Evolutionary conservation across 352 stramenopile genomes (phyloP).

Genomic region (Globisporangium spinosum): DNA sequence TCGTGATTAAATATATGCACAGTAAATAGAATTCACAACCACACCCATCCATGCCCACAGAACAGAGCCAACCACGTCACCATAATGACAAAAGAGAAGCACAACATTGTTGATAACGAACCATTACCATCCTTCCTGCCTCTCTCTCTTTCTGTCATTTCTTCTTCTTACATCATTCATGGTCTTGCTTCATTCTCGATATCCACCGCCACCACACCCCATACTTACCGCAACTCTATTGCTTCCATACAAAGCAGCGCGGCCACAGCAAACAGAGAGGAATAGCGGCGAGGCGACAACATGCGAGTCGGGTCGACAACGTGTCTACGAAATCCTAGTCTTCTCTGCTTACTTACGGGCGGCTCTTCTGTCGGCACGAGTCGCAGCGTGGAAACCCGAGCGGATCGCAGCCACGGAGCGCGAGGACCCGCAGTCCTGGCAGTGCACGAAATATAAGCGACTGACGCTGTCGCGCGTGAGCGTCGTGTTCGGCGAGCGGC

Average conservation of each 20-base stretch:
- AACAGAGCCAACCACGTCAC: neutral
- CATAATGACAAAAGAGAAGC: neutral
- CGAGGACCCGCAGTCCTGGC: conserved; percentile 95
- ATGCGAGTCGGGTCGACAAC: neutral
- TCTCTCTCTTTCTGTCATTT: neutral
- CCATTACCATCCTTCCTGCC: neutral
- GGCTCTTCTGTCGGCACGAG: conserved; percentile 79
- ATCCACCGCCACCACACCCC: neutral
- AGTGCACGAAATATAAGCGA: conserved; percentile 98
- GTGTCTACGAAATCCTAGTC: conserved; percentile 13
- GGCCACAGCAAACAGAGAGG: neutral
- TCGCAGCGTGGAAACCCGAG: conserved; percentile 97
- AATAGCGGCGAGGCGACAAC: neutral
- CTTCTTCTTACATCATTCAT: conserved; percentile 6
- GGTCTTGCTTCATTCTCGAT: conserved; percentile 3
- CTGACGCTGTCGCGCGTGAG: conserved; percentile 95
- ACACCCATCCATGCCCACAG: neutral
- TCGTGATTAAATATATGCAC: conserved; percentile 10
- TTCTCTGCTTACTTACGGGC: conserved; percentile 72
- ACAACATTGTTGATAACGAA: neutral
- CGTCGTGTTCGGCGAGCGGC: conserved; percentile 96
- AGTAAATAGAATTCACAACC: neutral
- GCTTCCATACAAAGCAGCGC: neutral
- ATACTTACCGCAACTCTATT: neutral
- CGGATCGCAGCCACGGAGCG: conserved; percentile 96